These are phyloP conservation scores for Escovopsis weberi DNA, from an alignment of 2,329 filamentous ascomycete genomes.

Conservation along the genomic window DNA sequence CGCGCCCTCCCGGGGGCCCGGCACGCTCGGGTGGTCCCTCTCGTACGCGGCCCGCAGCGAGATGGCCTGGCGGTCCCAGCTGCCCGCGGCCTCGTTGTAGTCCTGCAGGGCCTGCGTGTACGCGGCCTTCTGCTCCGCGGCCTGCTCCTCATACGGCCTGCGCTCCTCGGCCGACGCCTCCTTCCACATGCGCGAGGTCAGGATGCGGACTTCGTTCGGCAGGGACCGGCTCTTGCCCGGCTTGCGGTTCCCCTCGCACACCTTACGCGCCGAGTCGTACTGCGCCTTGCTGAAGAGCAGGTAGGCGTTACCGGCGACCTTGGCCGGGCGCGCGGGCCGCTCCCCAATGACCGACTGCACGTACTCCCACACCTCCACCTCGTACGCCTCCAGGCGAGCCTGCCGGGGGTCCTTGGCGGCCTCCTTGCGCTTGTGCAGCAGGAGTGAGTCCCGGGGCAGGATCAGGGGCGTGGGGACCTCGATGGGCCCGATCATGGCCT, in stretches of 20 bases:
- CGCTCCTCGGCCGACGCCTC: conserved; percentile 56
- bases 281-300: conserved; percentile 73
- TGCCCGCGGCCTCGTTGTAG: conserved; percentile 46
- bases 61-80: conserved; percentile 58
- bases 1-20: conserved; percentile 12
- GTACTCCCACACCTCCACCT: conserved; percentile 36
- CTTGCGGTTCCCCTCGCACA: conserved; percentile 49
- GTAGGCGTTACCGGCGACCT: conserved; percentile 72
- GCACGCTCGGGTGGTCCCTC: conserved; percentile 29
- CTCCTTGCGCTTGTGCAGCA: conserved; percentile 41
- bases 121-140: conserved; percentile 51
- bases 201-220: conserved; percentile 71
- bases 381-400: conserved; percentile 41
- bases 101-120: conserved; percentile 43
- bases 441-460: conserved; percentile 41
- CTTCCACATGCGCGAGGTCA: conserved; percentile 85
- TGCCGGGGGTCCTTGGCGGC: conserved; percentile 33
- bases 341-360: conserved; percentile 51
- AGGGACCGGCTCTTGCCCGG: conserved; percentile 49
- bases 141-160: conserved; percentile 63
- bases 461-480: conserved; percentile 63
- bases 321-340: conserved; percentile 55
- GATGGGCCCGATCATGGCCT: conserved; percentile 69
- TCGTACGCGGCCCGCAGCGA: conserved; percentile 39
- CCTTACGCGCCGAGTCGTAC: conserved; percentile 45